phyloP scores from a whole-genome alignment of 306 rosid genomes.

The Gastrolobium villosum region DNA sequence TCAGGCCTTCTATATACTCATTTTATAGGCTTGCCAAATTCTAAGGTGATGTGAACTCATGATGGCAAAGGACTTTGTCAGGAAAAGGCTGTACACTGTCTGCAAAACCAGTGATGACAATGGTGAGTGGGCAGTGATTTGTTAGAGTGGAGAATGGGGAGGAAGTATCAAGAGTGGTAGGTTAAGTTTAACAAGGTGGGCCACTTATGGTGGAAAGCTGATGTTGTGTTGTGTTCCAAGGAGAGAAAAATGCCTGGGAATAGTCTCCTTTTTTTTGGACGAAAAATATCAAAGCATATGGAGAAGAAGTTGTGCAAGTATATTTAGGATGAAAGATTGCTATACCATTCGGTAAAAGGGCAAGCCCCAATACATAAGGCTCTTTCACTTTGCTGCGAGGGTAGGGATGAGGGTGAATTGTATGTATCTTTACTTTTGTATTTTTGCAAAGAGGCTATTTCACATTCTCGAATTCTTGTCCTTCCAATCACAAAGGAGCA shows the following conservation, averaged over 20 bases:
- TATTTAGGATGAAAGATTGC: background rate
- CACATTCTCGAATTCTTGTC: no score
- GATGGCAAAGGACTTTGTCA: background rate
- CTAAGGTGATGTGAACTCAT: background rate
- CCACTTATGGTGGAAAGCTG: background rate
- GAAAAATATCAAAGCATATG: background rate
- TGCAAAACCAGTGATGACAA: background rate
- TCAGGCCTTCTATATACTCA: no score
- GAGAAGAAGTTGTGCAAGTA: background rate
- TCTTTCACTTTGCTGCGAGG: no score
- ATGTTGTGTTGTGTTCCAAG: background rate
- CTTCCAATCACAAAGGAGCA: no score
- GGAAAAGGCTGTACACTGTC: background rate
- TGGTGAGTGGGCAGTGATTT: background rate
- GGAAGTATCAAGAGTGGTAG: background rate
- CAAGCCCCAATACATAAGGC: background rate
- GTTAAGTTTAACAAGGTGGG: background rate
- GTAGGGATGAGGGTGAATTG: no score
- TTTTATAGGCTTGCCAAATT: no score
- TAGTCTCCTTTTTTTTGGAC: background rate
- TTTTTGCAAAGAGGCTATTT: no score
- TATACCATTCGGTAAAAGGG: background rate
- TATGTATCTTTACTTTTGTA: no score
- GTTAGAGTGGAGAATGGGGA: slow-evolving; percentile 1
- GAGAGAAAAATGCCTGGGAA: background rate